Evolutionary conservation across 805 yeast species (phyloP).

Genomic region (Vanderwaltozyma verrucispora): DNA sequence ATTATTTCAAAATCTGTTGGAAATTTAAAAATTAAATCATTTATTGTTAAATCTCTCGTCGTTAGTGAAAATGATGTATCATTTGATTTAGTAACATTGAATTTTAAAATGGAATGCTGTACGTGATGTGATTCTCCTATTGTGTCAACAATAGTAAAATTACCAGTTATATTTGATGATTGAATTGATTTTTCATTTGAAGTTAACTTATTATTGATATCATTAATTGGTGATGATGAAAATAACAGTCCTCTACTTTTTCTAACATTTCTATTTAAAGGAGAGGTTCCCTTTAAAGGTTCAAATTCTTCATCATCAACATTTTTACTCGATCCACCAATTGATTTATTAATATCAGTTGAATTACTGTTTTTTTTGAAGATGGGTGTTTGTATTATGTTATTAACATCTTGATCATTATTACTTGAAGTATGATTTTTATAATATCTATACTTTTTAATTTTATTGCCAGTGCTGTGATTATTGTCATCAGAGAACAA

Average conservation of each 20-base stretch:
- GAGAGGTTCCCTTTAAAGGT: constrained; percentile 6
- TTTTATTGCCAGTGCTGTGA: no score
- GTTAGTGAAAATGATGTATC: constrained; percentile 4
- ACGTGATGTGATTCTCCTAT: background rate
- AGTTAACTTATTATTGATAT: background rate
- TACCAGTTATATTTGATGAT: background rate
- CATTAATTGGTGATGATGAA: constrained; percentile 7
- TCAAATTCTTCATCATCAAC: constrained; percentile 5
- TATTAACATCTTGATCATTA: no score
- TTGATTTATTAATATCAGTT: no score
- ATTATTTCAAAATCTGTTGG: constrained; percentile 10
- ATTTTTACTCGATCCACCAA: background rate
- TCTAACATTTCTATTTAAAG: constrained; percentile 5
- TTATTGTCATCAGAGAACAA: background rate
- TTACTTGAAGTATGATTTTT: no score
- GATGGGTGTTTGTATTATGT: no score
- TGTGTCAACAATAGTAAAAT: background rate
- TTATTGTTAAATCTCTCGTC: constrained; percentile 6
- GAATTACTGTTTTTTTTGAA: no score
- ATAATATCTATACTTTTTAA: no score
- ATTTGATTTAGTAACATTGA: background rate
- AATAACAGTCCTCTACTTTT: constrained; percentile 9
- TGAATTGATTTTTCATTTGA: background rate
- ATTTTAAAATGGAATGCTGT: constrained; percentile 1
- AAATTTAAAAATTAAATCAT: constrained; percentile 11